These are phyloP conservation scores for Boletus rubropictus DNA, from an alignment of 768 basidiomycete species.

Conservation along the genomic window DNA sequence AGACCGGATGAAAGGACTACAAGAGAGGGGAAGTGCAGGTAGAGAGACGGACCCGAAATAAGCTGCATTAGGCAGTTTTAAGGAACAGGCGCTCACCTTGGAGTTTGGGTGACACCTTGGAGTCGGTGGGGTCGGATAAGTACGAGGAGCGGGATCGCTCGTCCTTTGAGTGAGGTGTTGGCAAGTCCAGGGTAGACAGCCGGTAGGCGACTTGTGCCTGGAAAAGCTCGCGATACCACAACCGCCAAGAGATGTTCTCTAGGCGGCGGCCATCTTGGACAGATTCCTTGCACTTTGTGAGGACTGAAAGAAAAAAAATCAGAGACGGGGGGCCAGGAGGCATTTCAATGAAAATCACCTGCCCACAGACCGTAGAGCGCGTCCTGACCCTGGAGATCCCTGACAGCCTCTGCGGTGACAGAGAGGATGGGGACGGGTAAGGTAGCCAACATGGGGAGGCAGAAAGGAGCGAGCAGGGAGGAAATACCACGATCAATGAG, in stretches of 20 bases:
- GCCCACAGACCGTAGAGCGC: slow-evolving; percentile 65
- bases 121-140: slow-evolving; percentile 22
- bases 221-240: slow-evolving; percentile 68
- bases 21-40: slow-evolving; percentile 15
- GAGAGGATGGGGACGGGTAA: slow-evolving; percentile 65
- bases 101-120: slow-evolving; percentile 11
- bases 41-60: slow-evolving; percentile 14
- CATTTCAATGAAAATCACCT: slow-evolving; percentile 34
- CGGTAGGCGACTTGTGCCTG: slow-evolving; percentile 27
- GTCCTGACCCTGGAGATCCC: slow-evolving; percentile 62
- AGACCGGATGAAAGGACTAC: slow-evolving; percentile 22
- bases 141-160: slow-evolving; percentile 22
- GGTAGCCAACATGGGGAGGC: slow-evolving; percentile 38
- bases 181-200: slow-evolving; percentile 27
- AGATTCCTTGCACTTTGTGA: slow-evolving; percentile 76
- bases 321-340: background rate
- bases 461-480: slow-evolving; percentile 8
- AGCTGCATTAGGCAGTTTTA: slow-evolving; percentile 8
- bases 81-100: slow-evolving; percentile 14
- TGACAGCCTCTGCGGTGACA: slow-evolving; percentile 59
- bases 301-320: slow-evolving; percentile 44
- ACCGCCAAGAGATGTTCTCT: slow-evolving; percentile 84
- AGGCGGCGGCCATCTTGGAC: slow-evolving; percentile 75
- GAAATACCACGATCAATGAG: slow-evolving; percentile 6
- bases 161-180: slow-evolving; percentile 12